Conservation (phyloP, 2,329 filamentous ascomycete species). For the Bimuria novae-zelandiae region DNA sequence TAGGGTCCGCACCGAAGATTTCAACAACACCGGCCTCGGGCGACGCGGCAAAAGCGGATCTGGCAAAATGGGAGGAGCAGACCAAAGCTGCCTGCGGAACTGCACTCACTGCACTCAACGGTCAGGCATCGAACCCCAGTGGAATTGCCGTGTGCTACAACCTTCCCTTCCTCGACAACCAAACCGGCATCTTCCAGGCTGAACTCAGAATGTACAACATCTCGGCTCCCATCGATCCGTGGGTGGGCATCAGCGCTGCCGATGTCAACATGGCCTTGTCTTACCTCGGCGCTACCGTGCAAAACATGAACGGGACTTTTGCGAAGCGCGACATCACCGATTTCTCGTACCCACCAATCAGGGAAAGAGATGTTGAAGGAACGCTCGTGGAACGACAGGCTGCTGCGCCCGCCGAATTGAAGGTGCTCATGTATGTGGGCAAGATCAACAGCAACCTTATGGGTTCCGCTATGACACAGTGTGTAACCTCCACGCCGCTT, state of each 20-base stretch:
- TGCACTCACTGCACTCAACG: constrained; percentile 59
- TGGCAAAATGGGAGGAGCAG: constrained; percentile 43
- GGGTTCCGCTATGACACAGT: constrained; percentile 63
- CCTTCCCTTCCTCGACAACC: constrained; percentile 69
- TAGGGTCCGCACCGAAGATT: constrained; percentile 33
- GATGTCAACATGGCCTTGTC: constrained; percentile 50
- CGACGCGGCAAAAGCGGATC: constrained; percentile 37
- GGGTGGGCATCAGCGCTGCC: constrained; percentile 47
- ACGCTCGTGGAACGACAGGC: constrained; percentile 35
- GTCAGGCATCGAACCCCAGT: constrained; percentile 69
- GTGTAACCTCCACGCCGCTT: constrained; percentile 41
- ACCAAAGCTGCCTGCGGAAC: constrained; percentile 61
- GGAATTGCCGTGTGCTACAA: constrained; percentile 85
- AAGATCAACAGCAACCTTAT: constrained; percentile 66
- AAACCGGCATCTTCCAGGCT: constrained; percentile 73
- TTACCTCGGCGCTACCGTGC: constrained; percentile 50
- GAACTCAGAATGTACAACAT: constrained; percentile 77
- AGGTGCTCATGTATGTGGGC: constrained; percentile 70
- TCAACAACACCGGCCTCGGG: constrained; percentile 41
- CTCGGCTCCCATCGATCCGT: constrained; percentile 58
- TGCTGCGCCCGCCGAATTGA: constrained; percentile 50
- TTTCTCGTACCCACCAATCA: constrained; percentile 31
- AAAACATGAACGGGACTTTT: constrained; percentile 43
- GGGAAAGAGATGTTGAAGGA: constrained; percentile 25
- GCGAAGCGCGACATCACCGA: constrained; percentile 36